Percentiles rank a stretch among this genome's conserved stretches.
These are phyloP conservation scores for Cyclospora cayetanensis DNA, from an alignment of 169 alveolate genomes.

Conservation along the genomic window DNA sequence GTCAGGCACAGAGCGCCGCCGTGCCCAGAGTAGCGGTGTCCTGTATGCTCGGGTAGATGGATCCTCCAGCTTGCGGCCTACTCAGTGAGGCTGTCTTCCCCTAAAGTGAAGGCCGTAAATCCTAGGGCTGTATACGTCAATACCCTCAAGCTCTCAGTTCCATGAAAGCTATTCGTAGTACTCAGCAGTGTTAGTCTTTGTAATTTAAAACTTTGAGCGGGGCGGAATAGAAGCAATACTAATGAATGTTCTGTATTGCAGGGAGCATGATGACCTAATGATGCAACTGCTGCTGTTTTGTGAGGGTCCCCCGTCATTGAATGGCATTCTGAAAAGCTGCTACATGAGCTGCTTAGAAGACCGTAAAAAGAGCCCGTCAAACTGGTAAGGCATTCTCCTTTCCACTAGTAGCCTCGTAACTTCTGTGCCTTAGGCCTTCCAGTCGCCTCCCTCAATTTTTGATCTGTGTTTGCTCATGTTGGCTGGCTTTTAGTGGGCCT, in stretches of 20 bases:
- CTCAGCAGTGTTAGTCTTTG: too few species aligned
- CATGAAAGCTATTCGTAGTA: too few species aligned
- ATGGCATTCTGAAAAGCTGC: constrained; percentile 55
- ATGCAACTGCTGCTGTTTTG: constrained; percentile 55
- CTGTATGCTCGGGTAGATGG: constrained; percentile 59
- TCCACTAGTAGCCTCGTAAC: too few species aligned
- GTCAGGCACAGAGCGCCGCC: constrained; percentile 63
- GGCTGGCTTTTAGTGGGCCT: too few species aligned
- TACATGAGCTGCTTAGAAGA: constrained; percentile 61
- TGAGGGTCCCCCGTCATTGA: constrained; percentile 50
- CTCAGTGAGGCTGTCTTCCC: constrained; percentile 62
- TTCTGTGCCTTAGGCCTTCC: too few species aligned
- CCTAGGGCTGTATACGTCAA: too few species aligned
- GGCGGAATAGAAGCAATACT: too few species aligned
- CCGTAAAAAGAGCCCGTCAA: constrained; percentile 47
- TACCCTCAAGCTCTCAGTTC: too few species aligned
- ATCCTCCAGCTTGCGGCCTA: constrained; percentile 48
- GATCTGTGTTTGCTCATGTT: too few species aligned
- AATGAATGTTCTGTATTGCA: background rate
- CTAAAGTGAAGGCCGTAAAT: too few species aligned
- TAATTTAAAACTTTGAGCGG: too few species aligned
- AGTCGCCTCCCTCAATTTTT: too few species aligned
- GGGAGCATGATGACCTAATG: constrained; percentile 63
- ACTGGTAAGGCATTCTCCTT: constrained; percentile 17
- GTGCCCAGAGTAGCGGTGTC: constrained; percentile 9